A percentile compares a stretch with the other conserved stretches of the same genome.
These are phyloP conservation scores for Termitomyces heimii DNA, from an alignment of 768 basidiomycete genomes.

Conservation along the genomic window DNA sequence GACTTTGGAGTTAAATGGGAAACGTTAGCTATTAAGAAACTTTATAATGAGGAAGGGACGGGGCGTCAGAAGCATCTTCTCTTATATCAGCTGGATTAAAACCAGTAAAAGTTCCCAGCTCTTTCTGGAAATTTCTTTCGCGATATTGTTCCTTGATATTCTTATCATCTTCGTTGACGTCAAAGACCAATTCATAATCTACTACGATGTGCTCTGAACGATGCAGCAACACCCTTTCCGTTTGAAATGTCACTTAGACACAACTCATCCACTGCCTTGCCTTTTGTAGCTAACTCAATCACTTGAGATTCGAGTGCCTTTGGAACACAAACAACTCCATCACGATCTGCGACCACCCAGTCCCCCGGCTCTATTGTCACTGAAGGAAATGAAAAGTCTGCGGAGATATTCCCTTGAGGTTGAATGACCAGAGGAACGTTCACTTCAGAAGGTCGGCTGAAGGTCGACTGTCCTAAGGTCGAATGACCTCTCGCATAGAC, in stretches of 20 bases:
- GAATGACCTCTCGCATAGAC: constrained; percentile 81
- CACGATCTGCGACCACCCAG: constrained; percentile 80
- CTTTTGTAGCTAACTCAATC: constrained; percentile 48
- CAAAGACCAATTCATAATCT: neutral
- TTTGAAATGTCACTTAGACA: constrained; percentile 72
- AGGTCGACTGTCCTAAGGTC: constrained; percentile 81
- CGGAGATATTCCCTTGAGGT: constrained; percentile 28
- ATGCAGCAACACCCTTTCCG: constrained; percentile 68
- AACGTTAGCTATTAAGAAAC: neutral
- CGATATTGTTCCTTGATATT: neutral
- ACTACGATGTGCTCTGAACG: constrained; percentile 76
- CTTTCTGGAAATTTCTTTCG: neutral
- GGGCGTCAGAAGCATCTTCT: neutral
- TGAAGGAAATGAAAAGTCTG: constrained; percentile 39
- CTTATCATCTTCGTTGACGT: too few species aligned
- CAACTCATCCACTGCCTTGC: constrained; percentile 57
- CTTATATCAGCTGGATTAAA: neutral
- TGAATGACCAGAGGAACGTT: constrained; percentile 56
- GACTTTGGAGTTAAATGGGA: neutral
- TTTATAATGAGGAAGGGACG: neutral
- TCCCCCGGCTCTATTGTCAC: constrained; percentile 68
- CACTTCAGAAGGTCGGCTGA: constrained; percentile 73
- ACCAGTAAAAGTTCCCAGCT: neutral
- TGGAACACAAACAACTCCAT: constrained; percentile 86
- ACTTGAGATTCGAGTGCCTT: constrained; percentile 46